These are phyloP conservation scores for Gossypium laxum DNA, from an alignment of 441 rosid species.

Conservation along the genomic window DNA sequence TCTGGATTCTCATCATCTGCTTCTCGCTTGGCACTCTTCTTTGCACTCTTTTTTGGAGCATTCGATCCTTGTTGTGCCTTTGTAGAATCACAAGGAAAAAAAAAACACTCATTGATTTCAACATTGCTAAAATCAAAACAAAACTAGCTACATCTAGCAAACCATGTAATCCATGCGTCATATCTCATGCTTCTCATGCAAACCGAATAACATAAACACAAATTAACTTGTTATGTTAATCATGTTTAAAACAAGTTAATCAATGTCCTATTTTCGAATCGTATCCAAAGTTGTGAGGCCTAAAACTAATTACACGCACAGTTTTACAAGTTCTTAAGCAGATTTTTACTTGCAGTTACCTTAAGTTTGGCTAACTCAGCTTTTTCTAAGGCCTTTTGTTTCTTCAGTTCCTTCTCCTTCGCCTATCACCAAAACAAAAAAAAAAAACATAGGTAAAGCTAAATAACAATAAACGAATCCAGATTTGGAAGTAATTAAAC, in stretches of 20 bases:
- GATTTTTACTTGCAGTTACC: conserved; percentile 23
- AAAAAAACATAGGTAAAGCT: neutral
- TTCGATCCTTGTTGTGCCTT: conserved; percentile 33
- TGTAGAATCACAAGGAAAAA: neutral
- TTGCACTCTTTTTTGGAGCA: conserved; percentile 38
- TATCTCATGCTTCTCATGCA: neutral
- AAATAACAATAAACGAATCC: neutral
- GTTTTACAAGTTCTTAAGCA: neutral
- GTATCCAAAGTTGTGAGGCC: neutral
- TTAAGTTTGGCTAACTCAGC: conserved; percentile 53
- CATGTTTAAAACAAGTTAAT: neutral
- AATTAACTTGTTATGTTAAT: neutral
- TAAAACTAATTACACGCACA: neutral
- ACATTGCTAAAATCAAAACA: neutral
- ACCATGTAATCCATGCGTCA: neutral
- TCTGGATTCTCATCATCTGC: conserved; percentile 53
- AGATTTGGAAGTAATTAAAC: neutral
- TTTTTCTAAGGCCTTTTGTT: conserved; percentile 70
- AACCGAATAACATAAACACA: neutral
- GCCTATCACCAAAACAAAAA: conserved; percentile 31
- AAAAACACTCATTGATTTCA: neutral
- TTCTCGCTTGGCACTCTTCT: conserved; percentile 56
- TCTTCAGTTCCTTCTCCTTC: conserved; percentile 74
- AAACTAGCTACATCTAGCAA: neutral
- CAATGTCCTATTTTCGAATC: neutral